Evolutionary conservation across 169 alveolate species (phyloP), one percentile per base, ranked within the genome.

Genomic region (Eimeria maxima): DNA sequence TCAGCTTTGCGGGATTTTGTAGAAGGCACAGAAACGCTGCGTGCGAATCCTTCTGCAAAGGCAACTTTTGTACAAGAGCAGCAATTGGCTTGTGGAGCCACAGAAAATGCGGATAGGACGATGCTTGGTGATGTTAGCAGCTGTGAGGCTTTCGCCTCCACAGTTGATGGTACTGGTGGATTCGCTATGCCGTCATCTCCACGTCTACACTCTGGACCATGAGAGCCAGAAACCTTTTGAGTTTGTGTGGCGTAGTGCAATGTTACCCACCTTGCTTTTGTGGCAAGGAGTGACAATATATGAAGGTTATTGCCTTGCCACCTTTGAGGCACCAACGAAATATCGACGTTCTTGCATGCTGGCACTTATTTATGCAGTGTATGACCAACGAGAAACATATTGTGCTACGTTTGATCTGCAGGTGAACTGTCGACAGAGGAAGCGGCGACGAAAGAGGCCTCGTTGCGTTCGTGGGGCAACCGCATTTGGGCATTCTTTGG

Each of bases 391-490:
- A 16, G 27, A 47, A 47, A 67, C 65, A 2, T 63, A 42, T 44
- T 63, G 60, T 74, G 33, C 47, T 55, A 47, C 57, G 29, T 1
- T 50, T 73, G 74, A 55, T 57, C 20, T 55, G 90, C 94, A 94
- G 96, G 96, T 69, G 96, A 94, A 74, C 80, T 94, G 71, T 80
- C 96, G 33, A 44, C 88, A n/a, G 96, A 94, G 20, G 96, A 94
- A 67, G 96, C 96, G 11, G 94, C 88, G 38, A 80, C 76, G 76
- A 81, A 84, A 47, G 96, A 94, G 50, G 88, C 76, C 33, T 91
- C 73, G 53, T 55, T 7, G 47, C 74, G 81, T 47, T 94, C 96
- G 42, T n/a, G 88, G 83, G 94, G 90, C 53, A 94, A 57, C 78
- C 87, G 94, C 27, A 45, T 94, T 18, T 69, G 94, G 94, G 57